Evolutionary conservation across 176 grass and related monocot genomes (phyloP), one percentile per base, ranked within the genome.

Genomic region (Triticum turgidum): DNA sequence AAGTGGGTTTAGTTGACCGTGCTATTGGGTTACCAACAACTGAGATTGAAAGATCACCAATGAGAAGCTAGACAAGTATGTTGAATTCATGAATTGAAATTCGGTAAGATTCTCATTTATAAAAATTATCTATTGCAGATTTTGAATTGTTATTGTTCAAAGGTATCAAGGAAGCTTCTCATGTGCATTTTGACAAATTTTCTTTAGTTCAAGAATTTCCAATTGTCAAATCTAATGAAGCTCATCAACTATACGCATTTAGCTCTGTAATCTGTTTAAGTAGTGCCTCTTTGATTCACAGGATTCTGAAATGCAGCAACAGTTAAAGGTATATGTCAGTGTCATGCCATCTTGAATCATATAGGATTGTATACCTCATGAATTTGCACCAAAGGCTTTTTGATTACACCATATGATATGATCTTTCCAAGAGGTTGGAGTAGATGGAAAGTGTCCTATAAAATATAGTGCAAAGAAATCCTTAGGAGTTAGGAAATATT

Each of bases 61-160:
- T 87, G 91, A 80, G 61, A 90, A 87, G 80, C 27, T 89, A 66
- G 91, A 92, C 88, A 98, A 93, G 96, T 98, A 69, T 27, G 56
- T 11, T 45, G 42, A 45, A 45, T 45, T 45, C 42, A 45, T 45
- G 42, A 45, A 45, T 38, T 78, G 25, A 77, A 25, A 21, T 68
- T 82, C 45, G 5, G 24, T 18, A 51, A 22, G 20, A 63, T 54
- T 18, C 82, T 80, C 8, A 62, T 79, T 88, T 11, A 61, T 35
- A 11, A 4, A 49, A 49, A 42, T 67, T 73, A 37, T 44, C 51
- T 58, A 15, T 18, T 86, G 29, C 63, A 82, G 44, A 11, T 84
- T 67, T 72, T 77, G 35, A 72, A 80, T 51, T 71, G 58, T 27
- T 63, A 32, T 81, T 25, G 9, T 63, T 76, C 73, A 33, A 70